Percentiles rank a stretch among this genome's conserved stretches.
These are phyloP conservation scores for Suillus decipiens DNA, from an alignment of 768 basidiomycete genomes.

Conservation along the genomic window DNA sequence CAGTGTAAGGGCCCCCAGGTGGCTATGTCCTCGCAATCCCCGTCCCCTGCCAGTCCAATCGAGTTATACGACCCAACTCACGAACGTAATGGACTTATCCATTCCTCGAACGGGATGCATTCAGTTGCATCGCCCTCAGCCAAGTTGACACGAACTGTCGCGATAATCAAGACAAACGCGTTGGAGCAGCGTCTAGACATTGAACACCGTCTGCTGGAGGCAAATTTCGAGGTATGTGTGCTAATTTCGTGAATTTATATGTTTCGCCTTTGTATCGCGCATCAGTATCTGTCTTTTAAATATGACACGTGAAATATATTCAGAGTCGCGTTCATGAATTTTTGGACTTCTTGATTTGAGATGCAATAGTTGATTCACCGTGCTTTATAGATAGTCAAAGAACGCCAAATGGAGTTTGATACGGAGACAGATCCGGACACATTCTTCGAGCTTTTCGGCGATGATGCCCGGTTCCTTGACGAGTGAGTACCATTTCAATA, in stretches of 20 bases:
- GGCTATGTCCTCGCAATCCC: slow-evolving; percentile 14
- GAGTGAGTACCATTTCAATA: slow-evolving; percentile 55
- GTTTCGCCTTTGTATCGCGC: background rate
- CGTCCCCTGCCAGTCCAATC: slow-evolving; percentile 19
- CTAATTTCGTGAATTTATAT: background rate
- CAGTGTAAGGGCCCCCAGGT: slow-evolving; percentile 19
- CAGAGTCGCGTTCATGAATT: background rate
- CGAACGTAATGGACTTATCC: slow-evolving; percentile 6
- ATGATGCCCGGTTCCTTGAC: slow-evolving; percentile 69
- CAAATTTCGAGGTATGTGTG: slow-evolving; percentile 73
- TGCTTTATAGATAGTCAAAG: slow-evolving; percentile 71
- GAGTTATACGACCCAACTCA: slow-evolving; percentile 19
- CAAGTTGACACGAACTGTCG: slow-evolving; percentile 62
- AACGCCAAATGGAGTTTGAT: slow-evolving; percentile 88
- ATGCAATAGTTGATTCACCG: slow-evolving; percentile 17
- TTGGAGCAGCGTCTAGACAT: slow-evolving; percentile 75
- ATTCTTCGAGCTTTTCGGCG: slow-evolving; percentile 77
- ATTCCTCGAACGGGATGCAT: slow-evolving; percentile 11
- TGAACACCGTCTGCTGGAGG: slow-evolving; percentile 75
- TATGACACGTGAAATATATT: slow-evolving; percentile 12
- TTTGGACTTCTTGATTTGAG: slow-evolving; percentile 1
- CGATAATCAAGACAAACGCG: slow-evolving; percentile 83
- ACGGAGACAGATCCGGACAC: slow-evolving; percentile 80
- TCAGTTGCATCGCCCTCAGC: slow-evolving; percentile 14
- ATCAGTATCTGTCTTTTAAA: background rate